Evolutionary conservation across 179 eudicot species (phyloP), one percentile per base, ranked within the genome.

Genomic region (Nepenthes alata): DNA sequence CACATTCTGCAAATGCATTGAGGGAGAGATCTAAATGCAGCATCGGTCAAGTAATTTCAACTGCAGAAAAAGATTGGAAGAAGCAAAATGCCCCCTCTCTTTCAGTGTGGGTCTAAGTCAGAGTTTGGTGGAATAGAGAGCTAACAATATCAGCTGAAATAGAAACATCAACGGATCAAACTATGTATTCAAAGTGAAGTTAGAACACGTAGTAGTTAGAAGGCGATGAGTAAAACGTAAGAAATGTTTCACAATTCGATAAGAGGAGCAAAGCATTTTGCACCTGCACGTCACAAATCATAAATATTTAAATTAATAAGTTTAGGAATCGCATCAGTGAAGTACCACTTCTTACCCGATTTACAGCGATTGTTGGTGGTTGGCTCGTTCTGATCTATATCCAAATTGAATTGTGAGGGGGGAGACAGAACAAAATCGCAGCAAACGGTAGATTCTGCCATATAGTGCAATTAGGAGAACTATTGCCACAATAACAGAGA

Each of bases 151-250:
- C 70, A 67, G 77, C 71, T 75, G 76, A 68, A 72, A 62, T 63
- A 69, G 38, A 66, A 66, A 64, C 83, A 77, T 76, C 78, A 47
- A 64, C 45, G 50, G 36, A 75, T 47, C 67, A 34, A 71, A 57
- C 55, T 54, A 58, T 75, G 60, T 67, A 80, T 85, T 86, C 80
- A 72, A 81, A 86, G 78, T 72, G 70, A 82, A 86, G 89, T 56
- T 67, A 80, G 5, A 56, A 25, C 25, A 25, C 25, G 25, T 25
- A 25, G 25, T 25, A 25, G 25, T 25, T 25, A 25, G 25, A 60
- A 55, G 61, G 70, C 61, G 65, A 65, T 60, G 75, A 73, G 83
- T 78, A 53, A 54, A 74, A 68, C 47, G 7, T 37, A 76, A 76
- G 85, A 5, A 52, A 52, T 15, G 45, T 41, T 41, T 41, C 45